Conservation (phyloP, 495 filamentous ascomycete species). For the Trichoderma orchidacearum region DNA sequence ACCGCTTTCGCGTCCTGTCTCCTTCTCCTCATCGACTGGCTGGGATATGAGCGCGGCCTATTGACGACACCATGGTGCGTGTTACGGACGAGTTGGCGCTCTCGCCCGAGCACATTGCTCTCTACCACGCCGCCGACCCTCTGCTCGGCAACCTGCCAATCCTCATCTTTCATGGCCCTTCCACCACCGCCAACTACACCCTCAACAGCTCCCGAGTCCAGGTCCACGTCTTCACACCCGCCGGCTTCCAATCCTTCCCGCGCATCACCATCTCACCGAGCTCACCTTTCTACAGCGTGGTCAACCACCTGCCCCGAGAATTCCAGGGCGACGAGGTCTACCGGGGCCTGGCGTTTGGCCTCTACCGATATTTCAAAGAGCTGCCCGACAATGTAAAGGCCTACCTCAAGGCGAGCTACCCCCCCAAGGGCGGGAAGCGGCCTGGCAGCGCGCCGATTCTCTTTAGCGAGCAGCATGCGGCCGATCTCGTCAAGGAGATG, state of each 20-base stretch:
- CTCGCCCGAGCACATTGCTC: conserved; percentile 60
- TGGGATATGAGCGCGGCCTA: conserved; percentile 21
- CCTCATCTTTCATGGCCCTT: conserved; percentile 74
- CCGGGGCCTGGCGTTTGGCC: conserved; percentile 76
- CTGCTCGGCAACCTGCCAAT: conserved; percentile 59
- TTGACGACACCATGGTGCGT: conserved; percentile 48
- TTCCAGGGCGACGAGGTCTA: conserved; percentile 87
- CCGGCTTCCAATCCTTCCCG: conserved; percentile 75
- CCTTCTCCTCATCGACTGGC: neutral
- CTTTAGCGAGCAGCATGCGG: conserved; percentile 88
- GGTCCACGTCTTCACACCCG: conserved; percentile 77
- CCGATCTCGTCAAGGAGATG: conserved; percentile 74
- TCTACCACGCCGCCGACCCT: conserved; percentile 71
- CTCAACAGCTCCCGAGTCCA: conserved; percentile 84
- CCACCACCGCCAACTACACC: conserved; percentile 70
- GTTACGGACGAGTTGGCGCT: conserved; percentile 51
- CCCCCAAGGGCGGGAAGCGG: conserved; percentile 28
- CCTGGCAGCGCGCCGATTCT: conserved; percentile 48
- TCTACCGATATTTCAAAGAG: conserved; percentile 87
- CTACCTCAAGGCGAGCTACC: conserved; percentile 34
- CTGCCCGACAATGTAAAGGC: conserved; percentile 64
- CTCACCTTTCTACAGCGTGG: conserved; percentile 87
- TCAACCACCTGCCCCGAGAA: conserved; percentile 82
- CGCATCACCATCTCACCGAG: conserved; percentile 85
- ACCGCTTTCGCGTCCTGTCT: too few relatives aligned